These are phyloP conservation scores for Saprolegnia parasitica DNA, from an alignment of 352 stramenopile genomes.

Conservation along the genomic window DNA sequence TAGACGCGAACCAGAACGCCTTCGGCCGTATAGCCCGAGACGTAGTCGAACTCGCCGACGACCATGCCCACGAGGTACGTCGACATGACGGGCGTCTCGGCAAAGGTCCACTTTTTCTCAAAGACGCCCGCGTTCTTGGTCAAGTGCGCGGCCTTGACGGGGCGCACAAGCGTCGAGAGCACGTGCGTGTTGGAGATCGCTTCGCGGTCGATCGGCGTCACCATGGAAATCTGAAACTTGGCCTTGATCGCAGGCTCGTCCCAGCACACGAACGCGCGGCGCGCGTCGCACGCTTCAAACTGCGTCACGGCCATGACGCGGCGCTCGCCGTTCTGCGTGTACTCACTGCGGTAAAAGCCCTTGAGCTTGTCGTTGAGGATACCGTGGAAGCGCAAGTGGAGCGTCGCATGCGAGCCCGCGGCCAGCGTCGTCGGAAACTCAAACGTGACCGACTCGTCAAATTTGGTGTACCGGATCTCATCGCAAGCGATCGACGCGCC, in stretches of 20 bases:
- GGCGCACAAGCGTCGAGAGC: constrained; percentile 60
- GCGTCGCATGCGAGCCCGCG: constrained; percentile 32
- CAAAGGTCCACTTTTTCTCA: constrained; percentile 80
- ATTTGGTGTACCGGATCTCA: constrained; percentile 52
- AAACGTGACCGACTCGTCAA: constrained; percentile 56
- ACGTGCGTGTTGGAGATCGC: constrained; percentile 97
- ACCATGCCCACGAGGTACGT: constrained; percentile 94
- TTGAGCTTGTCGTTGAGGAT: constrained; percentile 91
- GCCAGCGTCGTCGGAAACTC: constrained; percentile 45
- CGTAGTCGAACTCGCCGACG: constrained; percentile 95
- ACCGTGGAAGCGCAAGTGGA: constrained; percentile 55
- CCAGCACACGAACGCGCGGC: constrained; percentile 96
- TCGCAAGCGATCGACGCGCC: constrained; percentile 39
- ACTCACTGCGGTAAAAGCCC: constrained; percentile 94
- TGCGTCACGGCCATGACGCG: constrained; percentile 92
- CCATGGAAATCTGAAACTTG: constrained; percentile 90
- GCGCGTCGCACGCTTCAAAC: constrained; percentile 82
- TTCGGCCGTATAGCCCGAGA: constrained; percentile 85
- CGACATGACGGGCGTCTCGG: constrained; percentile 94
- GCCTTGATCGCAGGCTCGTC: constrained; percentile 97
- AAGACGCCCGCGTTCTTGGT: constrained; percentile 36
- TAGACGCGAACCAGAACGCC: constrained; percentile 94
- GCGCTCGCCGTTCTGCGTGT: constrained; percentile 85
- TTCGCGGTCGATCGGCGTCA: constrained; percentile 82
- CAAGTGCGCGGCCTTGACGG: constrained; percentile 56